These are phyloP conservation scores for Aspergillus texensis DNA, from an alignment of 2,329 filamentous ascomycete genomes.

Conservation along the genomic window DNA sequence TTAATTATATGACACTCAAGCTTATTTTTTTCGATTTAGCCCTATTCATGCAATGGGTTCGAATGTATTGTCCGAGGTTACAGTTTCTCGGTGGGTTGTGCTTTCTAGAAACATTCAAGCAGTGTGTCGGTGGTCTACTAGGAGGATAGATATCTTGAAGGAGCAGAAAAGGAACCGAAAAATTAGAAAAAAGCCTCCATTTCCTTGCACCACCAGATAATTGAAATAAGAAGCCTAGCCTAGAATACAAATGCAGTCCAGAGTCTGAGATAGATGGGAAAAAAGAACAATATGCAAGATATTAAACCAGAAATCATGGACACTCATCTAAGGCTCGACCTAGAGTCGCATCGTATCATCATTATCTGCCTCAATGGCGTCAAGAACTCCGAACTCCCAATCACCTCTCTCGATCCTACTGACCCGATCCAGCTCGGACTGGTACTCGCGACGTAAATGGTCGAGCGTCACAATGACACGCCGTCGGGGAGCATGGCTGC, in stretches of 20 bases:
- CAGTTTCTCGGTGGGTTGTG: too few species aligned
- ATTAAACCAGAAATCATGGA: slow-evolving; percentile 8
- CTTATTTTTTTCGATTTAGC: too few species aligned
- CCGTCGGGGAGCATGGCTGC: slow-evolving; percentile 45
- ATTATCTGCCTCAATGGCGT: slow-evolving; percentile 32
- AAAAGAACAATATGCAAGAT: neutral
- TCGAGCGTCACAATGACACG: slow-evolving; percentile 81
- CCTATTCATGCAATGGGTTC: too few species aligned
- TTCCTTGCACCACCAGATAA: slow-evolving; percentile 1
- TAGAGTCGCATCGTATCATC: slow-evolving; percentile 41
- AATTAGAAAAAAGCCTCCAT: neutral
- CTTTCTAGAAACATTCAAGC: neutral
- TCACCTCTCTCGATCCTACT: slow-evolving; percentile 86
- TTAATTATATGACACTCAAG: too few species aligned
- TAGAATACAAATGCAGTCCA: slow-evolving; percentile 12
- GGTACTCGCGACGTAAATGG: slow-evolving; percentile 85
- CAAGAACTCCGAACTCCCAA: slow-evolving; percentile 69
- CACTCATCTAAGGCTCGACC: slow-evolving; percentile 1
- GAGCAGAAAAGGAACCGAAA: too few species aligned
- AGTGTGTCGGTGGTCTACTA: neutral
- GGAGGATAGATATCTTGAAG: neutral
- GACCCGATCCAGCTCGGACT: slow-evolving; percentile 84
- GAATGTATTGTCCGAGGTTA: too few species aligned
- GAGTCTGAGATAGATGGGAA: neutral
- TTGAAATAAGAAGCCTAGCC: slow-evolving; percentile 1